Evolutionary conservation across 441 rosid genomes (phyloP).

Genomic region (Populus hybrid): DNA sequence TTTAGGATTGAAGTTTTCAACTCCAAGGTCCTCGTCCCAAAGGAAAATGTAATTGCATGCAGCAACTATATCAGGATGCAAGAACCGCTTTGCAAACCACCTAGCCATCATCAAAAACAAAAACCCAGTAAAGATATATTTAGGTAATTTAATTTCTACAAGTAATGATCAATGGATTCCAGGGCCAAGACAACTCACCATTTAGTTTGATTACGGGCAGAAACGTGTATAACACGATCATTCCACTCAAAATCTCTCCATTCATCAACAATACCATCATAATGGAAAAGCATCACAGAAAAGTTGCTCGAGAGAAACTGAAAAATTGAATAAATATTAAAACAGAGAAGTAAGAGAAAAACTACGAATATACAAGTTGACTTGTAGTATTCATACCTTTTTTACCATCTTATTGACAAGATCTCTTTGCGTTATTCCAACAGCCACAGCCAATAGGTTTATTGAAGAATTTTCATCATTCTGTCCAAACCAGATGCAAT

Average conservation of each 20-base stretch:
- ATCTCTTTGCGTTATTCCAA: constrained; percentile 60
- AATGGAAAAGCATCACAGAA: constrained; percentile 69
- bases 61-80: constrained; percentile 71
- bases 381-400: constrained; percentile 36
- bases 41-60: constrained; percentile 58
- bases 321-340: constrained; percentile 11
- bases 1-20: constrained; percentile 54
- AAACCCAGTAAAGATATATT: constrained; percentile 1
- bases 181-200: constrained; percentile 38
- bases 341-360: constrained; percentile 6
- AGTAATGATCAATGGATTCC: not conserved
- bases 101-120: constrained; percentile 26
- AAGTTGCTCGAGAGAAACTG: constrained; percentile 60
- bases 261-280: constrained; percentile 58
- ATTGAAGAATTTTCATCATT: constrained; percentile 16
- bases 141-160: not conserved
- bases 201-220: constrained; percentile 67
- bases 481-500: constrained; percentile 23
- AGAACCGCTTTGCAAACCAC: constrained; percentile 89
- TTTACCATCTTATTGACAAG: constrained; percentile 53
- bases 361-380: not conserved
- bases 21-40: constrained; percentile 85
- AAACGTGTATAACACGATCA: constrained; percentile 50
- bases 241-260: constrained; percentile 59
- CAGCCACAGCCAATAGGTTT: constrained; percentile 51